A percentile compares a stretch with the other conserved stretches of the same genome.
Evolutionary conservation across 129 eudicot species (phyloP).

Genomic region (Scalesia atractyloides): DNA sequence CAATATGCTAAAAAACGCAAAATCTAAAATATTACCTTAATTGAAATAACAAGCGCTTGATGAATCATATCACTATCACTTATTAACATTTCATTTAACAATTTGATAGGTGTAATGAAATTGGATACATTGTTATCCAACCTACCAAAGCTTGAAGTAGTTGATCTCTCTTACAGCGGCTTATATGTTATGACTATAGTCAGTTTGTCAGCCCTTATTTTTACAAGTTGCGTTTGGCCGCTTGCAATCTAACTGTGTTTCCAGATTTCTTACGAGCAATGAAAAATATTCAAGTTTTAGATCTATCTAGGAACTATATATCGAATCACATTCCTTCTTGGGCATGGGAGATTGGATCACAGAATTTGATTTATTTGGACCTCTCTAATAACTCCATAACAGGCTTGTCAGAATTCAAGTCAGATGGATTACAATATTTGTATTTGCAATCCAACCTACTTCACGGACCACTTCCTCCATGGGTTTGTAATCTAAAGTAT

Average conservation of each 20-base stretch:
- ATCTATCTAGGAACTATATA: slow-evolving; percentile 9
- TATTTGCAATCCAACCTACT: not conserved
- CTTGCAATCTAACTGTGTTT: slow-evolving; percentile 4
- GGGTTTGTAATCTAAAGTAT: not conserved
- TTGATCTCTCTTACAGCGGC: slow-evolving; percentile 19
- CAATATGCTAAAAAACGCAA: too few relatives aligned
- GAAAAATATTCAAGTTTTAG: slow-evolving; percentile 3
- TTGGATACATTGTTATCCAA: slow-evolving; percentile 16
- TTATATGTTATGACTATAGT: not conserved
- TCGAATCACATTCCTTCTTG: not conserved
- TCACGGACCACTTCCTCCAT: slow-evolving; percentile 8
- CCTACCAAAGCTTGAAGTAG: not conserved
- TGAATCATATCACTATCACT: too few relatives aligned
- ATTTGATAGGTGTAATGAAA: not conserved
- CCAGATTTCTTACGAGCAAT: slow-evolving; percentile 13
- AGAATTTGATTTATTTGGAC: slow-evolving; percentile 3
- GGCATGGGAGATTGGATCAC: slow-evolving; percentile 10
- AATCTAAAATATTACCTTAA: not conserved
- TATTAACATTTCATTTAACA: not conserved
- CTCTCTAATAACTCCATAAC: slow-evolving; percentile 18
- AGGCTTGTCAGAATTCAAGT: slow-evolving; percentile 11
- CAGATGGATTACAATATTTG: not conserved
- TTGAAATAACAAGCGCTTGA: not conserved
- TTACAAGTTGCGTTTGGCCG: not conserved
- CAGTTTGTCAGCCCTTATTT: not conserved